Conservation (phyloP, 73 alveolate genomes). For the Paramecium bursaria region DNA sequence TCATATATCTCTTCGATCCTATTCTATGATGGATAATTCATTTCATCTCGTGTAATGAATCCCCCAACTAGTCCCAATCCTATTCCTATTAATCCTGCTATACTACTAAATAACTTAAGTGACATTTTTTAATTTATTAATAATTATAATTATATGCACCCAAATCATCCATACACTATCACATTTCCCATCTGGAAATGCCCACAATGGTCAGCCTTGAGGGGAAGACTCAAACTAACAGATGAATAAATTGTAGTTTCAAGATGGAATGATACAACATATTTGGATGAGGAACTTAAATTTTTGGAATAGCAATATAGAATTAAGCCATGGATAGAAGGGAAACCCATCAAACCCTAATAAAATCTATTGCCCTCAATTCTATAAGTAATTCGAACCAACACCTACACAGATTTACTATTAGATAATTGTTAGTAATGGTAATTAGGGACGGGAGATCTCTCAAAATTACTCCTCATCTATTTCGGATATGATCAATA, state of each 20-base stretch:
- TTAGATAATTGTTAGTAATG: conserved; percentile 47
- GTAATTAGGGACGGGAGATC: conserved; percentile 22
- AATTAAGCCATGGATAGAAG: conserved; percentile 27
- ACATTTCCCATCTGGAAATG: conserved; percentile 61
- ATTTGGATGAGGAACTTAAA: conserved; percentile 46
- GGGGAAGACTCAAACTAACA: conserved; percentile 53
- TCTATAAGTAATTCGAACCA: conserved; percentile 23
- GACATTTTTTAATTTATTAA: conserved; percentile 11
- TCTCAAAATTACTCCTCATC: conserved; percentile 23
- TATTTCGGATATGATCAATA: conserved; percentile 41
- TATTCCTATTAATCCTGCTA: conserved; percentile 16
- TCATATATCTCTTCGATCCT: conserved; percentile 50
- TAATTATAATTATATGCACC: conserved; percentile 2
- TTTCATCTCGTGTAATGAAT: conserved; percentile 41
- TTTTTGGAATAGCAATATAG: conserved; percentile 18
- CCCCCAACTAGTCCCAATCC: conserved; percentile 47
- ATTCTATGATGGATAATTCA: conserved; percentile 40
- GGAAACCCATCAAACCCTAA: neutral
- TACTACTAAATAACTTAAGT: neutral
- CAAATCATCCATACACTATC: conserved; percentile 46
- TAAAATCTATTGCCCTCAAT: conserved; percentile 13
- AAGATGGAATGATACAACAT: conserved; percentile 17
- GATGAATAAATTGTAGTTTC: conserved; percentile 30
- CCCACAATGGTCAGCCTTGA: conserved; percentile 42
- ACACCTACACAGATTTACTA: conserved; percentile 21